Percentiles rank a stretch among this genome's conserved stretches.
These are phyloP conservation scores for Dothistroma pini DNA, from an alignment of 2,329 filamentous ascomycete genomes.

Conservation along the genomic window DNA sequence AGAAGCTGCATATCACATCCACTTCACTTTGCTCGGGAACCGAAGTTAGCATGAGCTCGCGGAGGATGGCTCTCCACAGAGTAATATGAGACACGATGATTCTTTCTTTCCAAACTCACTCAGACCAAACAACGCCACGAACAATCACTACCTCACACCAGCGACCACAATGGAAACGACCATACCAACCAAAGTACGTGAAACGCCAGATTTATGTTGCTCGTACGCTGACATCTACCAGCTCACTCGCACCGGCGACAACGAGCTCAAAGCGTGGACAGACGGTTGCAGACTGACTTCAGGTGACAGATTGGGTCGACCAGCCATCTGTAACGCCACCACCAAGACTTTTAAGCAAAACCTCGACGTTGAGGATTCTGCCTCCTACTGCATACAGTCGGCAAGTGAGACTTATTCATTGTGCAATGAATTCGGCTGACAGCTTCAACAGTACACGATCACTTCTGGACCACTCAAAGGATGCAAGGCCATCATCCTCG, in stretches of 20 bases:
- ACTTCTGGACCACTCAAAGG: not conserved
- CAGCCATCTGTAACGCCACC: not conserved
- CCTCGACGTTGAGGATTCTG: not conserved
- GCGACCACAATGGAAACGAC: too few species aligned
- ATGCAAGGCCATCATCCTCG: conserved; percentile 1
- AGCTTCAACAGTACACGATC: conserved; percentile 3
- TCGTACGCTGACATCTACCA: too few species aligned
- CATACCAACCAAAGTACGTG: too few species aligned
- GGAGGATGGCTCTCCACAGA: too few species aligned
- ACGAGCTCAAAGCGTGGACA: not conserved
- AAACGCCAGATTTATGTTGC: too few species aligned
- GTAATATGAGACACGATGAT: too few species aligned
- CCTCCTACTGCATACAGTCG: not conserved
- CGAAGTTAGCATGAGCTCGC: too few species aligned
- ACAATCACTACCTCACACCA: too few species aligned
- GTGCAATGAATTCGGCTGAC: not conserved
- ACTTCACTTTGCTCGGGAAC: not conserved
- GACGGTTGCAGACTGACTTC: not conserved
- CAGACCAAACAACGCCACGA: too few species aligned
- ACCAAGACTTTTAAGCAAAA: not conserved
- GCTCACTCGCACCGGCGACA: not conserved
- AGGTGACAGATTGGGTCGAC: not conserved
- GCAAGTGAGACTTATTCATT: not conserved
- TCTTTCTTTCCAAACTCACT: too few species aligned
- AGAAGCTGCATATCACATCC: not conserved